Conservation (phyloP, 1,139 yeast genomes). For the Lodderomyces metapsilosis region DNA sequence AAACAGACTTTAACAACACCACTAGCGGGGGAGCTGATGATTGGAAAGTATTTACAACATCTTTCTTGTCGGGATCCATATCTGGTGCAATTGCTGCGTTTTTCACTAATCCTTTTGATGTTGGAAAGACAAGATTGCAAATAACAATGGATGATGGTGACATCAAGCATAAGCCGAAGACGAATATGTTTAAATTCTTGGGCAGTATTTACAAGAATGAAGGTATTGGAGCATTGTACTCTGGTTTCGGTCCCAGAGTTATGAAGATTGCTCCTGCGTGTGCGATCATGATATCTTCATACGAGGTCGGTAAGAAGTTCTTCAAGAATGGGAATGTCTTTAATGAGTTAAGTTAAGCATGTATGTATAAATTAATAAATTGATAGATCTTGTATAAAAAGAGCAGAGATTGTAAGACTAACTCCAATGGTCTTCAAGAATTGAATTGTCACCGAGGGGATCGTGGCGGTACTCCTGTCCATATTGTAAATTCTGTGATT, state of each 20-base stretch:
- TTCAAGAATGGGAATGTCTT: constrained; percentile 32
- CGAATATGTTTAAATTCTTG: constrained; percentile 67
- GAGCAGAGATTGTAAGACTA: too few relatives aligned
- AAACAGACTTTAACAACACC: constrained; percentile 23
- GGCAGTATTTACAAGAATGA: constrained; percentile 62
- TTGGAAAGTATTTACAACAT: constrained; percentile 61
- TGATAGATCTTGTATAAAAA: constrained; percentile 1
- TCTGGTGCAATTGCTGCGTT: constrained; percentile 87
- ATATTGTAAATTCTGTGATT: neutral
- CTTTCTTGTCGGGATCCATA: constrained; percentile 80
- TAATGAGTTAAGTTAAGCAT: neutral
- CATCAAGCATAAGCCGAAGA: constrained; percentile 13
- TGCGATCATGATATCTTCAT: constrained; percentile 96
- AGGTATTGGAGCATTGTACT: constrained; percentile 75
- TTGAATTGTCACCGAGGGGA: constrained; percentile 1
- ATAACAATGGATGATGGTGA: constrained; percentile 37
- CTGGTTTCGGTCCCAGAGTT: constrained; percentile 83
- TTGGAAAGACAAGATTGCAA: constrained; percentile 92
- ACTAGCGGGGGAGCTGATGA: constrained; percentile 27
- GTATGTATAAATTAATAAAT: neutral
- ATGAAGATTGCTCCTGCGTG: constrained; percentile 95
- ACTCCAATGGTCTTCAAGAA: constrained; percentile 3
- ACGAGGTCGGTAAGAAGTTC: constrained; percentile 80
- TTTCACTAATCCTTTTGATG: constrained; percentile 92
- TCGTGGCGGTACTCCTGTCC: constrained; percentile 1